Evolutionary conservation across 768 basidiomycete species (phyloP).

Genomic region (Erythrobasidium yunnanense): DNA sequence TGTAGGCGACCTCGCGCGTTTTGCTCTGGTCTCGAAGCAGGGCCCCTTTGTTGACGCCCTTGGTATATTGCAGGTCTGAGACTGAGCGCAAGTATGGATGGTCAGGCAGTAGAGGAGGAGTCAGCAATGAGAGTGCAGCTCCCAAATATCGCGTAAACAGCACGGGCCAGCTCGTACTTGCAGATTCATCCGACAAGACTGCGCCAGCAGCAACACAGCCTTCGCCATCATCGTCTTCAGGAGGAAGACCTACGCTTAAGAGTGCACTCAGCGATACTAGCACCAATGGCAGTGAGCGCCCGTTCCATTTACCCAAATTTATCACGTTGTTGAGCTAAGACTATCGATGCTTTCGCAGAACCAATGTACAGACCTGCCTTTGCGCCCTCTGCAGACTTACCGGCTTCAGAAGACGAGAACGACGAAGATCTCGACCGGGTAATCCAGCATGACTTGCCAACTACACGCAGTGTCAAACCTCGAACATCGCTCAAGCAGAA

Average conservation of each 20-base stretch:
- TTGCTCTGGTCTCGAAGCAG: background rate
- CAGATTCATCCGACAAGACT: conserved; percentile 5
- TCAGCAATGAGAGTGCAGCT: conserved; percentile 8
- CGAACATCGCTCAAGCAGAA: conserved; percentile 25
- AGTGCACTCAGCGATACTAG: background rate
- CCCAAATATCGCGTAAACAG: conserved; percentile 15
- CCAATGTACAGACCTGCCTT: conserved; percentile 17
- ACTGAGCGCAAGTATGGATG: conserved; percentile 18
- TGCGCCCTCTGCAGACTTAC: conserved; percentile 23
- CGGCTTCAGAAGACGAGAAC: conserved; percentile 15
- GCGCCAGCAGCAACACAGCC: background rate
- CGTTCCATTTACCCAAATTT: background rate
- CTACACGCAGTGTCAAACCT: conserved; percentile 10
- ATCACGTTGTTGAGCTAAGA: background rate
- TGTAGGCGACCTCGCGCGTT: background rate
- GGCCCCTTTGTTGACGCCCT: background rate
- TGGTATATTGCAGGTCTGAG: conserved; percentile 2
- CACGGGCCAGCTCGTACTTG: conserved; percentile 16
- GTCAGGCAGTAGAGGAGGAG: conserved; percentile 20
- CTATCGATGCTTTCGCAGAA: background rate
- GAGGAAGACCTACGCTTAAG: background rate
- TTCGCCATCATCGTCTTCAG: background rate
- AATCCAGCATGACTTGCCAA: conserved; percentile 21
- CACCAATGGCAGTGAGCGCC: background rate
- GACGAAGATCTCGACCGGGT: conserved; percentile 14